Percentiles rank a stretch among this genome's conserved stretches.
Evolutionary conservation across 768 basidiomycete genomes (phyloP).

Genomic region (Tubosaeta brunneosetosa): DNA sequence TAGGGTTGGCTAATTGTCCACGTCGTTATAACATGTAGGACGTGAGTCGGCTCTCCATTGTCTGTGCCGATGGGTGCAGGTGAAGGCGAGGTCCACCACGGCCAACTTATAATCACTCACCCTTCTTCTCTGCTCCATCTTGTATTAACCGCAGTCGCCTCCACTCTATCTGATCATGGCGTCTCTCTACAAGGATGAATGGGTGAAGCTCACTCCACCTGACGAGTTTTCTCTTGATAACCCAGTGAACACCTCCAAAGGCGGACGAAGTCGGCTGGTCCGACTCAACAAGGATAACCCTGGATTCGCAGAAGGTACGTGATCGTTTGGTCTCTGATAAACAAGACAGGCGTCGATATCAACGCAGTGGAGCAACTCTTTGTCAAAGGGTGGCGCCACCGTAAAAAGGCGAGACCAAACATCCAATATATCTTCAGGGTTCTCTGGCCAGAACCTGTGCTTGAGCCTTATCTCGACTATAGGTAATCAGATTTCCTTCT

Average conservation of each 20-base stretch:
- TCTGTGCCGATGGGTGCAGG: slow-evolving; percentile 20
- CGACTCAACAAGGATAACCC: slow-evolving; percentile 34
- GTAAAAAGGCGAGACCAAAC: slow-evolving; percentile 45
- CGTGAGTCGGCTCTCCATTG: slow-evolving; percentile 3
- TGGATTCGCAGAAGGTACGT: slow-evolving; percentile 40
- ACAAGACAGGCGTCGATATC: neutral
- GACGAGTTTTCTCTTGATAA: slow-evolving; percentile 39
- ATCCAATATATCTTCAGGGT: slow-evolving; percentile 51
- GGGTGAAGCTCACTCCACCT: slow-evolving; percentile 26
- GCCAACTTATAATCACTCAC: slow-evolving; percentile 19
- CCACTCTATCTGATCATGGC: slow-evolving; percentile 15
- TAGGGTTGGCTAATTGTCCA: slow-evolving; percentile 18
- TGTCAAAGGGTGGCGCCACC: slow-evolving; percentile 52
- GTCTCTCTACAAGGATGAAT: slow-evolving; percentile 18
- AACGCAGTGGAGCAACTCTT: slow-evolving; percentile 47
- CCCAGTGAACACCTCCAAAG: slow-evolving; percentile 35
- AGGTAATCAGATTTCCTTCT: slow-evolving; percentile 33
- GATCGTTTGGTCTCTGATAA: neutral
- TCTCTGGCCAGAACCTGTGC: slow-evolving; percentile 39
- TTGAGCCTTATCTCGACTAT: slow-evolving; percentile 44
- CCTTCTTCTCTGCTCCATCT: neutral
- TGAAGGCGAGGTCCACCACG: slow-evolving; percentile 18
- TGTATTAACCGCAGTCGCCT: neutral
- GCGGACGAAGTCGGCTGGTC: slow-evolving; percentile 41
- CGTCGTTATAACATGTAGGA: slow-evolving; percentile 12